Evolutionary conservation across 192 early-diverging fungal species (phyloP).

Genomic region (Mortierella alpina): DNA sequence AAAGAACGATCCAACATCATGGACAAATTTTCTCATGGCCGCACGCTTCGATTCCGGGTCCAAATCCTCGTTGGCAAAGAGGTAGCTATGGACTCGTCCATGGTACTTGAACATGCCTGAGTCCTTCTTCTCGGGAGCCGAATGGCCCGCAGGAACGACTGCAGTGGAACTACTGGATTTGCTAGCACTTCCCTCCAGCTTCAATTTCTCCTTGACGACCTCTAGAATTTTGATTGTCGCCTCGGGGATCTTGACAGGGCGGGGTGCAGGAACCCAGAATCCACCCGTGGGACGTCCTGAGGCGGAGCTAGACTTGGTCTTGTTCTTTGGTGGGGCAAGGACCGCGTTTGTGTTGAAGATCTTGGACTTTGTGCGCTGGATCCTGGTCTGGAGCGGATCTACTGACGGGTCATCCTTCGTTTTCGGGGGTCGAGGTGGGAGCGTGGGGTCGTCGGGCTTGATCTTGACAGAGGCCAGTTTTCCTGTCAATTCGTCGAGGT

Average conservation of each 20-base stretch:
- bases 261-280: constrained; percentile 41
- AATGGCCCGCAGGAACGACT: neutral
- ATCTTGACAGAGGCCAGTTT: constrained; percentile 46
- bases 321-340: constrained; percentile 46
- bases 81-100: constrained; percentile 21
- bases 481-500: constrained; percentile 23
- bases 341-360: constrained; percentile 18
- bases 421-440: constrained; percentile 8
- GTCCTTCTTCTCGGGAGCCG: constrained; percentile 5
- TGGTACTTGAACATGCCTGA: constrained; percentile 36
- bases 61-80: constrained; percentile 2
- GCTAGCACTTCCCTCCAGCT: neutral
- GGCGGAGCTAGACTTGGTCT: constrained; percentile 15
- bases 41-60: constrained; percentile 22
- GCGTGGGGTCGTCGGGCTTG: constrained; percentile 28
- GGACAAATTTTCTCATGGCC: constrained; percentile 3
- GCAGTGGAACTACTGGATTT: neutral
- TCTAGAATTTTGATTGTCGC: constrained; percentile 27
- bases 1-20: constrained; percentile 8
- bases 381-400: constrained; percentile 4
- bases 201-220: constrained; percentile 16
- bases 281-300: constrained; percentile 23
- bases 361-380: constrained; percentile 22
- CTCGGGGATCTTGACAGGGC: constrained; percentile 39
- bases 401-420: neutral